Conservation (phyloP, 805 yeast species). For the Zygosaccharomyces siamensis region DNA sequence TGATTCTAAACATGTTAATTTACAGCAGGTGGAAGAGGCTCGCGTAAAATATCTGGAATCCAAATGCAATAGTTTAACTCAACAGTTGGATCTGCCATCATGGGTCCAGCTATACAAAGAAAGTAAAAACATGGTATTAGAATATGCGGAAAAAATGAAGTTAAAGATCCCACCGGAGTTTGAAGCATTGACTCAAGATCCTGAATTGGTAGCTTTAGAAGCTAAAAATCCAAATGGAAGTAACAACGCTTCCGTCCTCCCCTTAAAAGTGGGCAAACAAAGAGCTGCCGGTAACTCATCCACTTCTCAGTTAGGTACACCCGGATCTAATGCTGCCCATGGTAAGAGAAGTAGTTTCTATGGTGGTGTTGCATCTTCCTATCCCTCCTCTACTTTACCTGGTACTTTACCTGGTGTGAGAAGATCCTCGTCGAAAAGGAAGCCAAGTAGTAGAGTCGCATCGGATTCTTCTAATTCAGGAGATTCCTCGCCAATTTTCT, state of each 20-base stretch:
- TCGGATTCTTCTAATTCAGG: constrained; percentile 11
- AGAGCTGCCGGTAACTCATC: constrained; percentile 7
- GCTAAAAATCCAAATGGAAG: constrained; percentile 2
- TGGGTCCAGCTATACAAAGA: constrained; percentile 20
- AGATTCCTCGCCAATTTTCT: constrained; percentile 13
- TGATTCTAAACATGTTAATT: constrained; percentile 10
- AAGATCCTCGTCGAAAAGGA: constrained; percentile 22
- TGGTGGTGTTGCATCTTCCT: constrained; percentile 18
- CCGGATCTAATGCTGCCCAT: constrained; percentile 8
- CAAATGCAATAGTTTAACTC: constrained; percentile 10
- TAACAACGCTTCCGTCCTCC: not conserved
- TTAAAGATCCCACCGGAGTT: constrained; percentile 7
- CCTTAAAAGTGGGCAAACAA: constrained; percentile 12
- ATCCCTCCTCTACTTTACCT: constrained; percentile 14
- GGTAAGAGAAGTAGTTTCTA: constrained; percentile 27
- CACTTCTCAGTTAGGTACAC: not conserved
- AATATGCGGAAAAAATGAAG: constrained; percentile 19
- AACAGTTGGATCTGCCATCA: constrained; percentile 15
- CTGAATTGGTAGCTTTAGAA: constrained; percentile 7
- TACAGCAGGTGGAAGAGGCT: constrained; percentile 10
- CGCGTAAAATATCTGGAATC: constrained; percentile 10
- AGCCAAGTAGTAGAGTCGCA: constrained; percentile 9
- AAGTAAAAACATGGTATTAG: constrained; percentile 15
- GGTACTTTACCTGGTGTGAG: constrained; percentile 24
- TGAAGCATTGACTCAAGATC: constrained; percentile 5